Conservation (phyloP, 148 eudicot genomes). For the Heliosperma pusillum region DNA sequence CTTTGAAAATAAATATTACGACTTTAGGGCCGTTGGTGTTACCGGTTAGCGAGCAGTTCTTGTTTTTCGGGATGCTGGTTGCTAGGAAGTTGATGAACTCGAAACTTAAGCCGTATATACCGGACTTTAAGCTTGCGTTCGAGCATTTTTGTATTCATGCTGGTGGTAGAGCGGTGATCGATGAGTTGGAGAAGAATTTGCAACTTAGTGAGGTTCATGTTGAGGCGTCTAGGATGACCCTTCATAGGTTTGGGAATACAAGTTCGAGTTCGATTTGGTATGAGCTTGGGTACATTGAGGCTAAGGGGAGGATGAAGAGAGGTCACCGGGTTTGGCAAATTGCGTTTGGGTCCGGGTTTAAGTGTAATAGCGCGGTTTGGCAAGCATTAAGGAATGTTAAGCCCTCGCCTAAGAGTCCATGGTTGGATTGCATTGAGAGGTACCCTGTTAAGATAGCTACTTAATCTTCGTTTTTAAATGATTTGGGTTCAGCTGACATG, state of each 20-base stretch:
- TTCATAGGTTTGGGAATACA: constrained; percentile 58
- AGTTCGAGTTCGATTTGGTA: constrained; percentile 67
- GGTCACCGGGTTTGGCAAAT: constrained; percentile 60
- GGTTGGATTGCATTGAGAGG: constrained; percentile 52
- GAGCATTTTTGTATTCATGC: constrained; percentile 65
- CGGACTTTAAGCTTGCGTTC: constrained; percentile 53
- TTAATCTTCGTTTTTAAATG: background rate
- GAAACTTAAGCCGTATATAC: constrained; percentile 49
- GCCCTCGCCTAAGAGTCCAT: constrained; percentile 47
- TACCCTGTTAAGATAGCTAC: constrained; percentile 38
- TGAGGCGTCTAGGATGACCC: constrained; percentile 61
- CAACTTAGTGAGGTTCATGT: constrained; percentile 40
- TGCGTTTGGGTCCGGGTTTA: constrained; percentile 61
- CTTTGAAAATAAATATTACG: constrained; percentile 48
- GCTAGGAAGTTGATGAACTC: constrained; percentile 31
- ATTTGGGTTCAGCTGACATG: background rate
- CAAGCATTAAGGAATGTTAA: constrained; percentile 42
- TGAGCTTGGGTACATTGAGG: constrained; percentile 54
- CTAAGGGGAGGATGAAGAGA: constrained; percentile 52
- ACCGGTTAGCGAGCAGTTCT: constrained; percentile 50
- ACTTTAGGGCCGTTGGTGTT: constrained; percentile 48
- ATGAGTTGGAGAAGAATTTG: constrained; percentile 54
- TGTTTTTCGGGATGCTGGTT: constrained; percentile 38
- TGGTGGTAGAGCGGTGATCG: constrained; percentile 58
- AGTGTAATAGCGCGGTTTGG: constrained; percentile 67